Conservation (phyloP, 495 filamentous ascomycete genomes). For the Daldinia concentrica region DNA sequence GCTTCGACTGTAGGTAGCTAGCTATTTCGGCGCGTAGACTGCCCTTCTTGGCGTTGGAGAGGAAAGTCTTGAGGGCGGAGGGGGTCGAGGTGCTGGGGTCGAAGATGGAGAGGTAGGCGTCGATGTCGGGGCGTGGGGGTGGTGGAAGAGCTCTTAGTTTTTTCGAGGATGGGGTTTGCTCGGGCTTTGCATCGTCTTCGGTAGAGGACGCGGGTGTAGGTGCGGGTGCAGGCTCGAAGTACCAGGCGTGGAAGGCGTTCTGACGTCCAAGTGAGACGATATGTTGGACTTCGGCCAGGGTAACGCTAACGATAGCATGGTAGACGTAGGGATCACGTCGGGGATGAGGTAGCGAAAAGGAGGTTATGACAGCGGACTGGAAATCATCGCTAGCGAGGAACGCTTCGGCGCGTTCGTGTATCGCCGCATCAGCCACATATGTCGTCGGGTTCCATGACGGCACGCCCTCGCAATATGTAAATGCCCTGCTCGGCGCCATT, state of each 20-base stretch:
- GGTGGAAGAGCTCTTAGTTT: slow-evolving; percentile 49
- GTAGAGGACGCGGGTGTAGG: slow-evolving; percentile 41
- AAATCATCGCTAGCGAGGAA: slow-evolving; percentile 56
- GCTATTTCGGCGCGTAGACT: slow-evolving; percentile 62
- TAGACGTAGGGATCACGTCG: slow-evolving; percentile 64
- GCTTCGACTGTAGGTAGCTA: slow-evolving; percentile 57
- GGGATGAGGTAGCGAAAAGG: slow-evolving; percentile 58
- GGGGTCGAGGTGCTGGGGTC: slow-evolving; percentile 56
- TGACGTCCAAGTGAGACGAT: slow-evolving; percentile 56
- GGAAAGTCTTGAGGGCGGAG: slow-evolving; percentile 62
- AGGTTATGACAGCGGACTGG: slow-evolving; percentile 56
- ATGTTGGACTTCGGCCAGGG: slow-evolving; percentile 63
- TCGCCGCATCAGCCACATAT: slow-evolving; percentile 35
- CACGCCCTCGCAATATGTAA: slow-evolving; percentile 44
- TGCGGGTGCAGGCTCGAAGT: slow-evolving; percentile 45
- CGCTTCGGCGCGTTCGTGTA: slow-evolving; percentile 42
- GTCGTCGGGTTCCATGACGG: slow-evolving; percentile 41
- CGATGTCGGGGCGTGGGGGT: slow-evolving; percentile 60
- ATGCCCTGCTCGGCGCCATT: slow-evolving; percentile 31
- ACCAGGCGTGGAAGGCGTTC: slow-evolving; percentile 56
- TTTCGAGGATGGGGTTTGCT: neutral
- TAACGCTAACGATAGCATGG: slow-evolving; percentile 62
- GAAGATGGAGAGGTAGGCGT: slow-evolving; percentile 69
- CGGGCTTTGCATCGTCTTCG: slow-evolving; percentile 38
- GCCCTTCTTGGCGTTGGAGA: slow-evolving; percentile 65